Percentiles rank a stretch among this genome's conserved stretches.
These are phyloP conservation scores for Auricularia cornea DNA, from an alignment of 768 basidiomycete genomes.

Conservation along the genomic window DNA sequence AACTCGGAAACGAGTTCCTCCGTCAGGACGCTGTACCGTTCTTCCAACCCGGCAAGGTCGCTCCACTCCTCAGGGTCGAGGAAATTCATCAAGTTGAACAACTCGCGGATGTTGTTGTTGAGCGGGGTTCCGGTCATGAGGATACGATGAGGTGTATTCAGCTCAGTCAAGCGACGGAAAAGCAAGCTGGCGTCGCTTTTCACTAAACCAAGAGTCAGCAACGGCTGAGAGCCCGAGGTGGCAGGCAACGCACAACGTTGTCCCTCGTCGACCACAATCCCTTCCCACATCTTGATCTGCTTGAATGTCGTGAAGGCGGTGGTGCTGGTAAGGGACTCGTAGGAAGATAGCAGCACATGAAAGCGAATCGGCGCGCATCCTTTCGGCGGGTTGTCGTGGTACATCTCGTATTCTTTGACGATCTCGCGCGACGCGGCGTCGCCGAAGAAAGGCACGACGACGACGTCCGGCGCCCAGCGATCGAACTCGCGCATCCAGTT, in stretches of 20 bases:
- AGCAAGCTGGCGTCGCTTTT: conserved; percentile 75
- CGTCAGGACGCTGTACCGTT: conserved; percentile 65
- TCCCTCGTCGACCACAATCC: conserved; percentile 88
- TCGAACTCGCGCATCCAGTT: conserved; percentile 96
- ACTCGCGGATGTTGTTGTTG: conserved; percentile 93
- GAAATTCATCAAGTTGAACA: conserved; percentile 97
- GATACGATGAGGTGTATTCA: conserved; percentile 70
- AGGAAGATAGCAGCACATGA: conserved; percentile 90
- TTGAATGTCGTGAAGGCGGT: conserved; percentile 75
- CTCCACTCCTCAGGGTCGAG: conserved; percentile 70
- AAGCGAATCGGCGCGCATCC: conserved; percentile 53
- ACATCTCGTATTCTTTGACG: conserved; percentile 74
- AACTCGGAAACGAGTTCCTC: conserved; percentile 76
- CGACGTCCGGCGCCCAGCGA: conserved; percentile 60
- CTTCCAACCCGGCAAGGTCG: conserved; percentile 65
- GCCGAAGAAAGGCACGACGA: conserved; percentile 83
- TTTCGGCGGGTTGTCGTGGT: conserved; percentile 34
- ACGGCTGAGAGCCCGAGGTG: neutral
- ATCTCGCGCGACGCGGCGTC: conserved; percentile 71
- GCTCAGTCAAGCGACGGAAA: conserved; percentile 73
- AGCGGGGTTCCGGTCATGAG: conserved; percentile 95
- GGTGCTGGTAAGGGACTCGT: conserved; percentile 70
- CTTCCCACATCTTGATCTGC: conserved; percentile 82
- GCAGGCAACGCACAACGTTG: conserved; percentile 60
- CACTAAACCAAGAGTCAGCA: conserved; percentile 37